Evolutionary conservation across 1,284 basidiomycete species (phyloP), one percentile per base, ranked within the genome.

Genomic region (Caloboletus inedulis): DNA sequence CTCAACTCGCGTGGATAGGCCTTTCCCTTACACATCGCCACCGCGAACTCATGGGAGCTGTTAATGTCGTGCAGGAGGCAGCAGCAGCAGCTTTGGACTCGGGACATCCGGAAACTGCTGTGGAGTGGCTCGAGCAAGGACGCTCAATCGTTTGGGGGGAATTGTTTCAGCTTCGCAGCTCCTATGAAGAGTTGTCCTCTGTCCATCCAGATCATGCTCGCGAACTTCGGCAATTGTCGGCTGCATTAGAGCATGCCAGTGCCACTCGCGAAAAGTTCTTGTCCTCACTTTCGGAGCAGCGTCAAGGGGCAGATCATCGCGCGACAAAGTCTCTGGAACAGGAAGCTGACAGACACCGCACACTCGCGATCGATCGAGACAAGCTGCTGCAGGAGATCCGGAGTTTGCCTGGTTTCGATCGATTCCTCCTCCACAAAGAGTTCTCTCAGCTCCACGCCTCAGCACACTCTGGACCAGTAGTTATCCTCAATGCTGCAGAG

Each of bases 381-480:
- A 18, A 49, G 6, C 9, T 58, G 7, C 7, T 57, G 5, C 25
- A 40, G 13, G 44, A 58, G 10, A 37, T 56, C 29, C 50, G 55
- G 30, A 5, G 9, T 7, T 18, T 54, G 3, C 44, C 42, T 13
- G 46, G 55, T 13, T 58, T 58, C 9, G 46, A 58, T 30, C 50
- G 43, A 34, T 58, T 57, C 27, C 43, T 57, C 13, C 25, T 53
- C 8, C 31, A 40, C 10, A 56, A 46, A 43, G 36, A 41, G 1
- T 43, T 53, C 16, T 30, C 44, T 23, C 49, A 52, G 42, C 41
- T 56, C 8, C 36, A 39, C 7, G 31, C 34, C 8, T 45, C 55
- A 7, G 49, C 49, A 12, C 55, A 40, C 14, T 43, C 55, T 3
- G 55, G 55, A 31, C 54, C 49, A n/a, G 44, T 57, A 5, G 55